These are phyloP conservation scores for Leishmania turanica DNA, from an alignment of 208 protist species.

Conservation along the genomic window DNA sequence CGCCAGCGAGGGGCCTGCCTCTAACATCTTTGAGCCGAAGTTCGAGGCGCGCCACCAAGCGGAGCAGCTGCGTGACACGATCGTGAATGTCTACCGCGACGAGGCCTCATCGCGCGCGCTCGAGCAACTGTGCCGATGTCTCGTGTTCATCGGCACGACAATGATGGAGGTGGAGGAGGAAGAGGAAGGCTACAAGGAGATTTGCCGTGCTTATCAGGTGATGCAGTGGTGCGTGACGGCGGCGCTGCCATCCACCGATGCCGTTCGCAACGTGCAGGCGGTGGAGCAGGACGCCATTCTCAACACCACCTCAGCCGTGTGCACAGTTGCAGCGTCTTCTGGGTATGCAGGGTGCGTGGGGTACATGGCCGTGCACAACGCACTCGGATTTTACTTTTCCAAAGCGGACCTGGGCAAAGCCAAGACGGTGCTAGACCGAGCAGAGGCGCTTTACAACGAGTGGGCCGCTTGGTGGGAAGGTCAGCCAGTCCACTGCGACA, in stretches of 20 bases:
- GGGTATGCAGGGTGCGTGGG: slow-evolving; percentile 49
- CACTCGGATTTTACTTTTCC: slow-evolving; percentile 73
- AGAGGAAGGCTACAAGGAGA: slow-evolving; percentile 51
- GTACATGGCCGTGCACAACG: slow-evolving; percentile 76
- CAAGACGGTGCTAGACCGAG: slow-evolving; percentile 51
- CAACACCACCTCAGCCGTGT: background rate
- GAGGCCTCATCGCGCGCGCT: slow-evolving; percentile 27
- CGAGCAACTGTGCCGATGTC: slow-evolving; percentile 71
- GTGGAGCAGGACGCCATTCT: slow-evolving; percentile 51
- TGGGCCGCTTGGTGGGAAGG: slow-evolving; percentile 62
- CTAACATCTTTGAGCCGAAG: slow-evolving; percentile 82
- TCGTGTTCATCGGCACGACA: slow-evolving; percentile 64
- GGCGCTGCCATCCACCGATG: slow-evolving; percentile 21
- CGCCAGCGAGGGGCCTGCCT: slow-evolving; percentile 63
- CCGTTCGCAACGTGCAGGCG: slow-evolving; percentile 27
- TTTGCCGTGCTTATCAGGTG: slow-evolving; percentile 56
- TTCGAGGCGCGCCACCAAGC: slow-evolving; percentile 69
- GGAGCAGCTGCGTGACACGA: slow-evolving; percentile 56
- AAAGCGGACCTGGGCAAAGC: slow-evolving; percentile 46
- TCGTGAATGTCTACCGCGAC: slow-evolving; percentile 63
- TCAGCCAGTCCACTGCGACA: slow-evolving; percentile 27
- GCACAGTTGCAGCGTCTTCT: background rate
- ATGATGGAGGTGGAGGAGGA: slow-evolving; percentile 85
- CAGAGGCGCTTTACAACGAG: slow-evolving; percentile 59
- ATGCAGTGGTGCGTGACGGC: slow-evolving; percentile 39